Evolutionary conservation across 352 stramenopile genomes (phyloP).

Genomic region (Pythium angustatum): DNA sequence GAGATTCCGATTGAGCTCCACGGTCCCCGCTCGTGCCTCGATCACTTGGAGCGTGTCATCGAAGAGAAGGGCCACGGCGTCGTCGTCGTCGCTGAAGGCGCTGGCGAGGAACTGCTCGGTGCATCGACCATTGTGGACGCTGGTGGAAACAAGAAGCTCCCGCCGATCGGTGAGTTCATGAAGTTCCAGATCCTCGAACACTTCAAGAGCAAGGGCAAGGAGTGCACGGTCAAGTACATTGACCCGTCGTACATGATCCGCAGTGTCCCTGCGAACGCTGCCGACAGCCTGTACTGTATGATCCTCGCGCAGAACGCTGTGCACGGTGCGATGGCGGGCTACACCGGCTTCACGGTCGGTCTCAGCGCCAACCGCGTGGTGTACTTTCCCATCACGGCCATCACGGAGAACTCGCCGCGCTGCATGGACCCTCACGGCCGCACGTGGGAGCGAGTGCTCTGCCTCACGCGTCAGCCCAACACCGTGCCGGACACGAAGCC

Average conservation of each 20-base stretch:
- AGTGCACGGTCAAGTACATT: slow-evolving; percentile 97
- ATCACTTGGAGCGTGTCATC: slow-evolving; percentile 90
- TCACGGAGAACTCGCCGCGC: slow-evolving; percentile 87
- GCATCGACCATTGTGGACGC: slow-evolving; percentile 91
- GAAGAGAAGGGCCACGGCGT: slow-evolving; percentile 97
- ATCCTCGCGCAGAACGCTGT: slow-evolving; percentile 98
- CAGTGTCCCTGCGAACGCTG: slow-evolving; percentile 91
- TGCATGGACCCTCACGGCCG: slow-evolving; percentile 85
- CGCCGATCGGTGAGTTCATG: slow-evolving; percentile 96
- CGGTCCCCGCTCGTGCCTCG: slow-evolving; percentile 88
- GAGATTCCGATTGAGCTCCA: slow-evolving; percentile 97
- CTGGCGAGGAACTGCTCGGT: slow-evolving; percentile 94
- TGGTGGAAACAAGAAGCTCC: slow-evolving; percentile 94
- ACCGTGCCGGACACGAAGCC: slow-evolving; percentile 53
- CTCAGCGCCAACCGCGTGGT: slow-evolving; percentile 97
- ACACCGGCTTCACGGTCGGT: slow-evolving; percentile 96
- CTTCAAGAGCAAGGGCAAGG: slow-evolving; percentile 90
- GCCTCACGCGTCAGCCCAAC: slow-evolving; percentile 95
- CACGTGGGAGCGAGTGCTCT: slow-evolving; percentile 95
- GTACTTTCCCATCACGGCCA: slow-evolving; percentile 86
- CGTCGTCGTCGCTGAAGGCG: slow-evolving; percentile 97
- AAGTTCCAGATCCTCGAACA: slow-evolving; percentile 93
- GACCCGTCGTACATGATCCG: slow-evolving; percentile 98
- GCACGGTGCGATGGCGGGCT: slow-evolving; percentile 98
- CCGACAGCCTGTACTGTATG: slow-evolving; percentile 97